phyloP scores from a whole-genome alignment of 768 basidiomycete species.

The Boletus huronensis region DNA sequence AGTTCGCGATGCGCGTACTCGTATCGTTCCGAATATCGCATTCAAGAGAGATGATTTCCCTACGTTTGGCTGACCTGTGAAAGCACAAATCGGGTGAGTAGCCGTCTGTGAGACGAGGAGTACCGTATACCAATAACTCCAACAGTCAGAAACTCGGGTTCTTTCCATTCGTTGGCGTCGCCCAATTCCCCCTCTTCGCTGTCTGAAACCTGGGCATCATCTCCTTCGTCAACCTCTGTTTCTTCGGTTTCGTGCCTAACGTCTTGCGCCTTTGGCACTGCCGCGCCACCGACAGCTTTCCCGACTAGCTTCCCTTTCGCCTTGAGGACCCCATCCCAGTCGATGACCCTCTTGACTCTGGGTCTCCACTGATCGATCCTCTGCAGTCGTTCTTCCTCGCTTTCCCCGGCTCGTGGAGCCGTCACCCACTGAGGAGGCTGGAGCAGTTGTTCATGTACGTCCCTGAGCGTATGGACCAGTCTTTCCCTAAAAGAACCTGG shows the following conservation, averaged over 20 bases:
- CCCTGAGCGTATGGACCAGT: conserved; percentile 61
- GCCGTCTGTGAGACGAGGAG: background rate
- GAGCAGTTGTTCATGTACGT: conserved; percentile 64
- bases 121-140: conserved; percentile 64
- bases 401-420: conserved; percentile 34
- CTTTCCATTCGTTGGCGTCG: conserved; percentile 27
- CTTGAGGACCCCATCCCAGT: conserved; percentile 67
- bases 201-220: conserved; percentile 2
- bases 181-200: conserved; percentile 14
- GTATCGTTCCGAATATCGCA: conserved; percentile 76
- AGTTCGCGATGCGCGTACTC: conserved; percentile 79
- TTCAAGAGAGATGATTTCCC: conserved; percentile 93
- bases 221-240: conserved; percentile 24
- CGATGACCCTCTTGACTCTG: conserved; percentile 56
- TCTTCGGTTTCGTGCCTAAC: background rate
- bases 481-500: conserved; percentile 60
- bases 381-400: conserved; percentile 43
- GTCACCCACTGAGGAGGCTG: conserved; percentile 60
- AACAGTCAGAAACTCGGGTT: conserved; percentile 67
- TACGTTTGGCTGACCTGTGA: conserved; percentile 85
- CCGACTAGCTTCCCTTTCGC: conserved; percentile 45
- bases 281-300: conserved; percentile 40
- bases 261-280: conserved; percentile 30
- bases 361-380: conserved; percentile 62
- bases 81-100: background rate